Evolutionary conservation across 192 early-diverging fungal genomes (phyloP), one percentile per base, ranked within the genome.

Genomic region (Podila horticola): DNA sequence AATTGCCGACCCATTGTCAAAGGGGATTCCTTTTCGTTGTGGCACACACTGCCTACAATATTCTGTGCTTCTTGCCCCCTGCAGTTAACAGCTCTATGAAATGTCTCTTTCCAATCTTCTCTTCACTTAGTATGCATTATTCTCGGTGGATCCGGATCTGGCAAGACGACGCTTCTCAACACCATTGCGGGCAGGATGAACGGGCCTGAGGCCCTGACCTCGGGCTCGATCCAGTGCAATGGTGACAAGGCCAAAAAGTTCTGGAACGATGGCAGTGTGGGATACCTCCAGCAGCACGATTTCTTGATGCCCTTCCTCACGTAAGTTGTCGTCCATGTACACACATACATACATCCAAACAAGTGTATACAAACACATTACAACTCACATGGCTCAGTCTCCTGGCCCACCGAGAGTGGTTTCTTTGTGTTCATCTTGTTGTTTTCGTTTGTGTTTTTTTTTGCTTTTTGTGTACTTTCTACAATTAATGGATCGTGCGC

Each of bases 101-200:
- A 36, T 36, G 9, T 10, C 2, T 36, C 33, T 3, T 34, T 7
- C 33, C 6, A 34, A 34, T 34, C 34, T 10, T 36, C 34, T 45
- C 41, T 2, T 45, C 15, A 17, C 41, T 13, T 89, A 74, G 84
- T 94, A 57, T 93, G 93, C 62, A 93, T 92, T 20, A 92, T 97
- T 59, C 94, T 95, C 69, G 95, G 94, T 4, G 92, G 92, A 5
- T 90, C 88, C n/a, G 94, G 94, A 10, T 92, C 94, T 5, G 95
- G 94, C 61, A 96, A 94, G 74, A 90, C 93, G 0, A 94, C 93
- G 0, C 75, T 94, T 3, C 85, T 96, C n/a, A 92, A 94, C 71
- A 90, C 93, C 0, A 84, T 95, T 13, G 92, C 91, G 3, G 91
- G 90, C 0, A 91, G 92, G 52, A 84, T 89, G 49, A 81, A 83